phyloP scores from a whole-genome alignment of 352 stramenopile genomes.

The Porosira glacialis region DNA sequence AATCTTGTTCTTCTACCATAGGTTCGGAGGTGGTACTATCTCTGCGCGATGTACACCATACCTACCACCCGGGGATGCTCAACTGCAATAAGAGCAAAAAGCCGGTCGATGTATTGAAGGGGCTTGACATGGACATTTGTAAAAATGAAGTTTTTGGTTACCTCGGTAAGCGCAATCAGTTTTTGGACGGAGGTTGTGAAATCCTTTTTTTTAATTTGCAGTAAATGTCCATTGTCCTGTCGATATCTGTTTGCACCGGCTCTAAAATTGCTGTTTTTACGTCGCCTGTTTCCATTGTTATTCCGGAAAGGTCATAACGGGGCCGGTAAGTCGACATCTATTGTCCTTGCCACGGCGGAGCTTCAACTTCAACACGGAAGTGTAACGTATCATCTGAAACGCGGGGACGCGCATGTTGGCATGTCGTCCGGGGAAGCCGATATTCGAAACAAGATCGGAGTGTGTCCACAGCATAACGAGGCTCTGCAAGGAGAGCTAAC shows the following conservation, averaged over 20 bases:
- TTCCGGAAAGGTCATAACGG: too few species aligned
- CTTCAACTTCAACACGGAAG: not conserved
- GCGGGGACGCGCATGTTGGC: not conserved
- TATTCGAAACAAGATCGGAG: constrained; percentile 42
- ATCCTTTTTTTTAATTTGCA: not conserved
- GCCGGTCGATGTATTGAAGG: constrained; percentile 33
- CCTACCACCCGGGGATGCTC: constrained; percentile 14
- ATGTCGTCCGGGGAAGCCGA: not conserved
- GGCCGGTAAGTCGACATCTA: not conserved
- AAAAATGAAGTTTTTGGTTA: constrained; percentile 40
- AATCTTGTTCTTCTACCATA: too few species aligned
- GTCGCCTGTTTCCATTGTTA: too few species aligned
- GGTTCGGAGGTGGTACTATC: constrained; percentile 32
- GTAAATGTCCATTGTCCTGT: not conserved
- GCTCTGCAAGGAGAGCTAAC: constrained; percentile 70
- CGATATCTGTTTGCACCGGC: not conserved
- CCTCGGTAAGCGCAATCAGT: constrained; percentile 10
- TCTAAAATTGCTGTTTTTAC: too few species aligned
- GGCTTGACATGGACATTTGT: constrained; percentile 35
- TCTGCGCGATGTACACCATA: constrained; percentile 26
- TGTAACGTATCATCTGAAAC: not conserved
- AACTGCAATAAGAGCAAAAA: constrained; percentile 14
- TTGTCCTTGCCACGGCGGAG: not conserved
- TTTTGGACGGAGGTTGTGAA: not conserved
- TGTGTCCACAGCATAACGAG: constrained; percentile 79